Evolutionary conservation across 768 basidiomycete genomes (phyloP), one percentile per base, ranked within the genome.

Genomic region (Agrocybe praecox): DNA sequence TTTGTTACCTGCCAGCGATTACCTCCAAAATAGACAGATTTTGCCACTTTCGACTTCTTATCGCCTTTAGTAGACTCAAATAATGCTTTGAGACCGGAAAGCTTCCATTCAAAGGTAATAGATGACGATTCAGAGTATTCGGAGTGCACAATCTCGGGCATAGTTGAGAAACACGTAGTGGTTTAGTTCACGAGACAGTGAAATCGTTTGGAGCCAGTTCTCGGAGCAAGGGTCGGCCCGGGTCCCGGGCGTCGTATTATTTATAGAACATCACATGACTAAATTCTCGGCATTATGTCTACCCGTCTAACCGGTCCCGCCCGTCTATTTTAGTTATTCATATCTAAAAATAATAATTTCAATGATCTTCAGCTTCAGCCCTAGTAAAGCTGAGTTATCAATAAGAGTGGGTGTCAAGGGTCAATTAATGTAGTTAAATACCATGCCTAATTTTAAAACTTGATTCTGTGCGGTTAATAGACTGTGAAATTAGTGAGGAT

Each of bases 41-140:
- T 92, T 21, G 84, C 90, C 17, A 85, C 86, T 61, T 89, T 90
- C 2, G 88, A 90, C 69, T 92, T 92, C 18, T 78, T 69, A 22
- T 90, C 89, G n/a, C 90, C 89, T 64, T 86, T 87, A 56, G 87
- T 90, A 19, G 81, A 77, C 34, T 95, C 93, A 58, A 94, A 94
- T 24, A 94, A 69, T 46, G 76, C 75, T 69, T 85, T 89, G 55
- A 94, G 76, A 2, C 84, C 87, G 29, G 79, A 78, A 23, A 94
- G 74, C 0, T 84, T 86, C 93, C 93, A 95, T 72, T 94, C 92
- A 58, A 90, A 88, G 10, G 80, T 80, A 60, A 84, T 77, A 0
- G 81, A 73, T 4, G 76, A 79, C 53, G 76, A 80, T 72, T 90
- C 89, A 59, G 77, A 76, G 53, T 65, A 75, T 47, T 77, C 74